Conservation (phyloP, 176 grass and related monocot genomes). For the Oryza nivara region DNA sequence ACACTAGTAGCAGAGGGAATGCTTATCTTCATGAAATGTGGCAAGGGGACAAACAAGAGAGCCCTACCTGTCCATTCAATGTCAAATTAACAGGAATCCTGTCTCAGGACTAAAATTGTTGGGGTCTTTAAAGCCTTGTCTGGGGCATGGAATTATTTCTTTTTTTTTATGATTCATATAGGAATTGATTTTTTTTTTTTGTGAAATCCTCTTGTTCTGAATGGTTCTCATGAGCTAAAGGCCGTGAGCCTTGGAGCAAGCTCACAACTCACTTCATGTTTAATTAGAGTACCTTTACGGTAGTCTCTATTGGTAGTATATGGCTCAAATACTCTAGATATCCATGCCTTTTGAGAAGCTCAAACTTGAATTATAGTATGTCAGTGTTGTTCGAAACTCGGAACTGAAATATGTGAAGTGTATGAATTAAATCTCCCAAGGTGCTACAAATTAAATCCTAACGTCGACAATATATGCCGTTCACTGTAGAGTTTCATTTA, state of each 20-base stretch:
- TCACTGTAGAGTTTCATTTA: not conserved
- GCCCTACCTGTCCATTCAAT: not conserved
- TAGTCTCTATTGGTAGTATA: too few species aligned
- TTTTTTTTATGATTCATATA: not conserved
- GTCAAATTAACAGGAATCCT: conserved; percentile 15
- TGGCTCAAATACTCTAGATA: too few species aligned
- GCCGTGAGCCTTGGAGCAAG: not conserved
- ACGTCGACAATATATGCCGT: not conserved
- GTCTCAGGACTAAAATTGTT: not conserved
- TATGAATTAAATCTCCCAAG: too few species aligned
- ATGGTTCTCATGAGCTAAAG: not conserved
- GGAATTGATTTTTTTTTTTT: not conserved
- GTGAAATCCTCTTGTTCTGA: not conserved
- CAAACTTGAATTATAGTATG: not conserved
- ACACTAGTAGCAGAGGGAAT: not conserved
- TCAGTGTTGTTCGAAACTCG: too few species aligned
- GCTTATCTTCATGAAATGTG: conserved; percentile 24
- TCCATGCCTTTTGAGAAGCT: not conserved
- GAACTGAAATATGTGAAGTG: too few species aligned
- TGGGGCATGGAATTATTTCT: not conserved
- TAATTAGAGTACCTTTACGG: not conserved
- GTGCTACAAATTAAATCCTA: not conserved
- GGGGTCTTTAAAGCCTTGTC: not conserved
- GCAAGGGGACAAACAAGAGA: not conserved
- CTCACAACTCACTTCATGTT: not conserved